Base-by-base conservation (phyloP, 352 stramenopile species). In the Pythium dissimile region DNA sequence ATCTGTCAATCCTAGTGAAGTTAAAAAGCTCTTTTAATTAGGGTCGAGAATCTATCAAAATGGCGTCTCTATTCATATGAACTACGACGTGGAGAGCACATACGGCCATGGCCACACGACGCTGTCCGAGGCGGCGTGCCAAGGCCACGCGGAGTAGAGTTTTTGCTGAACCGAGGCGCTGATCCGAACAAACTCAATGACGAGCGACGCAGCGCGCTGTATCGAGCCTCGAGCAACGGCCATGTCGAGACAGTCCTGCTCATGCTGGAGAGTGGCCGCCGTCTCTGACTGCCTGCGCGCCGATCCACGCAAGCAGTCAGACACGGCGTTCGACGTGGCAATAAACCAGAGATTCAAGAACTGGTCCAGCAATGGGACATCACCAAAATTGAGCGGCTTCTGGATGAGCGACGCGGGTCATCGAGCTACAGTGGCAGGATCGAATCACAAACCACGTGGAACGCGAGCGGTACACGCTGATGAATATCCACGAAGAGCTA, bases 141-240 rank as follows among this genome's bases (percentile, higher is more conserved):
- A 97, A 55, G 88, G 87, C 2, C 77, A 97, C 50, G 66, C 70
- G 7, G 70, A 80, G 71, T 95, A 6, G 54, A 53, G 20, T 77
- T 88, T 16, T 49, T 97, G 12, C 62, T 97, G 15, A 72, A 88
- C 11, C 72, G 67, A 30, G 86, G 89, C 38, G 88, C 80, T 9
- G 85, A 97, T 23, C 89, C 89, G 0, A 97, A 97, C 64, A 73
- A 78, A 9, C 71, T 81, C 49, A 97, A 93, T 52, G 89, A 97
- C 51, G 75, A 82, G 20, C 86, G 80, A 5, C 78, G 89, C 2
- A 92, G 84, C 15, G 73, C 89, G 2, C 47, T 97, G 41, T 97
- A 90, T 54, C 75, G 89, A 16, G 84, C 89, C 1, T 67, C 80
- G 3, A 97, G 95, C 69, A 97, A 97, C 20, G 89, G 89, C 0